Conservation (phyloP, 139 green algal species). For the Chlamydomonas sp. region DNA sequence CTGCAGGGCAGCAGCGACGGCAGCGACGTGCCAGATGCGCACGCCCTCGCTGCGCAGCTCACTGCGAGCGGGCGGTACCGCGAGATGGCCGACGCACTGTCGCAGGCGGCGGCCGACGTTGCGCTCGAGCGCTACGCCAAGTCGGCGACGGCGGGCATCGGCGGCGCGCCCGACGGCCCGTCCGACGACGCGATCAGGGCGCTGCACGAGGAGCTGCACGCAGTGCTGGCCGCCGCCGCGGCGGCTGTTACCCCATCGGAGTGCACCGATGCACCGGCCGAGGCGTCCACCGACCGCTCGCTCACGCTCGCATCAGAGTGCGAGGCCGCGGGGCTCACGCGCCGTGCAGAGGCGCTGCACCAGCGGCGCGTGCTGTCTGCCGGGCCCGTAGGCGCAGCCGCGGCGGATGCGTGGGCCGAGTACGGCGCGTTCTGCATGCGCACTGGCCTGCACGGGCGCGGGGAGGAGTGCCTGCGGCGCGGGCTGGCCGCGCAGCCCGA, state of each 20-base stretch:
- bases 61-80: background rate
- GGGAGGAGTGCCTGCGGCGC: constrained; percentile 29
- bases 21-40: background rate
- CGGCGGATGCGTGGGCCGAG: constrained; percentile 26
- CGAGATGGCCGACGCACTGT: background rate
- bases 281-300: constrained; percentile 3
- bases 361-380: constrained; percentile 11
- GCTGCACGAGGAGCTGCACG: constrained; percentile 35
- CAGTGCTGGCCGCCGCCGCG: constrained; percentile 18
- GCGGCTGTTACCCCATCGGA: background rate
- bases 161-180: background rate
- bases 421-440: constrained; percentile 29
- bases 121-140: background rate
- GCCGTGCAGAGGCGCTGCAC: constrained; percentile 18
- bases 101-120: background rate
- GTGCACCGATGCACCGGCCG: background rate
- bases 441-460: constrained; percentile 13
- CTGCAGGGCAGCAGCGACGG: background rate
- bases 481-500: constrained; percentile 18
- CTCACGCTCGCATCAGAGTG: constrained; percentile 22
- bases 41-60: background rate
- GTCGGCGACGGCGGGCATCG: background rate
- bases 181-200: constrained; percentile 8
- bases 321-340: constrained; percentile 17
- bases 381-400: background rate